Evolutionary conservation across 345 rosid species (phyloP).

Genomic region (Trapa bicornis): DNA sequence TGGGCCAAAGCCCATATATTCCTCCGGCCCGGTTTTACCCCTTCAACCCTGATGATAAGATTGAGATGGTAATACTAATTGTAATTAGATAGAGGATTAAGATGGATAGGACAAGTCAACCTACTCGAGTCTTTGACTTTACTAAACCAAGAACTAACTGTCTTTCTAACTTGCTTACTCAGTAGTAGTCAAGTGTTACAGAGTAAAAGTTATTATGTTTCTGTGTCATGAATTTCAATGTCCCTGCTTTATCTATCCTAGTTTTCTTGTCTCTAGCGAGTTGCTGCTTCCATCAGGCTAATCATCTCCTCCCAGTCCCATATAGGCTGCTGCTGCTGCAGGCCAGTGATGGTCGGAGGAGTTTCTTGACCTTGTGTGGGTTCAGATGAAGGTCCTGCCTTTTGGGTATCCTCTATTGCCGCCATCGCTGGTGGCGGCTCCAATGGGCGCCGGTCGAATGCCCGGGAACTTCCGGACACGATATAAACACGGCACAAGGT

Average conservation of each 20-base stretch:
- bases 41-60: too few relatives aligned
- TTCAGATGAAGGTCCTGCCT: slow-evolving; percentile 15
- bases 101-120: too few relatives aligned
- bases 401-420: slow-evolving; percentile 11
- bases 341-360: slow-evolving; percentile 17
- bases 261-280: background rate
- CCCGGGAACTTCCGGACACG: slow-evolving; percentile 56
- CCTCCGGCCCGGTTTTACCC: too few relatives aligned
- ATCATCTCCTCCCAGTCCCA: slow-evolving; percentile 48
- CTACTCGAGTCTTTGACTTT: too few relatives aligned
- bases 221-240: background rate
- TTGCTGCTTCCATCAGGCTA: slow-evolving; percentile 20
- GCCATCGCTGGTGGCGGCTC: slow-evolving; percentile 9
- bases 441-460: slow-evolving; percentile 85
- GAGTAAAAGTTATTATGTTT: background rate
- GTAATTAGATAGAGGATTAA: too few relatives aligned
- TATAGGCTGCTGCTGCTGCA: slow-evolving; percentile 13
- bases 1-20: too few relatives aligned
- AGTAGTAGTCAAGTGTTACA: background rate
- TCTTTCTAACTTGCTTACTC: too few relatives aligned
- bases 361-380: slow-evolving; percentile 16
- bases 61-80: too few relatives aligned
- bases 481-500: slow-evolving; percentile 79
- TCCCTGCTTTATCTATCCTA: background rate
- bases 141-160: too few relatives aligned